phyloP scores from a whole-genome alignment of 2,329 filamentous ascomycete genomes.

The Pestalotiopsis sp. region DNA sequence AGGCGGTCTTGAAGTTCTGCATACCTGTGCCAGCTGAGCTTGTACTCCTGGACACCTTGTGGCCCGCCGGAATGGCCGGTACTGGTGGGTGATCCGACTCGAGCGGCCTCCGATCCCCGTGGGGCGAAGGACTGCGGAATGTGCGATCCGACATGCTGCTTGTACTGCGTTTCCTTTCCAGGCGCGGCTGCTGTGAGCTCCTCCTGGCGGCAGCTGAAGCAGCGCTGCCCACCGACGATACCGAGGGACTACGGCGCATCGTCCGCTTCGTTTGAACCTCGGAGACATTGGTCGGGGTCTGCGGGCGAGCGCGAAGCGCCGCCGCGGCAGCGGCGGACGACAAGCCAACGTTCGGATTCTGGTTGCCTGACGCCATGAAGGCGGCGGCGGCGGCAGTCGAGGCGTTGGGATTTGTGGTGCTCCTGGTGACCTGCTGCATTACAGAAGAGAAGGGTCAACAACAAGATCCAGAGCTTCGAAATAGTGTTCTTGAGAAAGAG shows the following conservation, averaged over 20 bases:
- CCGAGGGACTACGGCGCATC: conserved; percentile 70
- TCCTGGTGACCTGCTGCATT: conserved; percentile 62
- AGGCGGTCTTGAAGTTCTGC: conserved; percentile 55
- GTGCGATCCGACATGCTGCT: conserved; percentile 88
- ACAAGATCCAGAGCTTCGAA: conserved; percentile 21
- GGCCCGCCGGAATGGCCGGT: conserved; percentile 64
- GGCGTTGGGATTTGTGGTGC: conserved; percentile 71
- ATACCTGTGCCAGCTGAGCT: conserved; percentile 46
- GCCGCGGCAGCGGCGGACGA: conserved; percentile 87
- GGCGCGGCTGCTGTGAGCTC: conserved; percentile 42
- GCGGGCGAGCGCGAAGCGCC: conserved; percentile 77
- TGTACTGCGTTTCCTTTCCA: conserved; percentile 70
- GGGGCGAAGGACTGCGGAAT: conserved; percentile 77
- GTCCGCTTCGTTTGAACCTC: conserved; percentile 89
- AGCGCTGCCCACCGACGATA: conserved; percentile 61
- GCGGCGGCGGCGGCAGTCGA: conserved; percentile 81
- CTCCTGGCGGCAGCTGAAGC: conserved; percentile 43
- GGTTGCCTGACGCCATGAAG: conserved; percentile 71
- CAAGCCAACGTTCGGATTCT: conserved; percentile 62
- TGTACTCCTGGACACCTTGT: conserved; percentile 37
- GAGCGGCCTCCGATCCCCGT: conserved; percentile 39
- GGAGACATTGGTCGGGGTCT: conserved; percentile 77
- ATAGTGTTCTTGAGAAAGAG: not conserved
- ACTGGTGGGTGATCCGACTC: conserved; percentile 68
- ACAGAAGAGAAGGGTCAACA: conserved; percentile 18